These are phyloP conservation scores for Candida schatavii DNA, from an alignment of 805 yeast genomes.

Conservation along the genomic window DNA sequence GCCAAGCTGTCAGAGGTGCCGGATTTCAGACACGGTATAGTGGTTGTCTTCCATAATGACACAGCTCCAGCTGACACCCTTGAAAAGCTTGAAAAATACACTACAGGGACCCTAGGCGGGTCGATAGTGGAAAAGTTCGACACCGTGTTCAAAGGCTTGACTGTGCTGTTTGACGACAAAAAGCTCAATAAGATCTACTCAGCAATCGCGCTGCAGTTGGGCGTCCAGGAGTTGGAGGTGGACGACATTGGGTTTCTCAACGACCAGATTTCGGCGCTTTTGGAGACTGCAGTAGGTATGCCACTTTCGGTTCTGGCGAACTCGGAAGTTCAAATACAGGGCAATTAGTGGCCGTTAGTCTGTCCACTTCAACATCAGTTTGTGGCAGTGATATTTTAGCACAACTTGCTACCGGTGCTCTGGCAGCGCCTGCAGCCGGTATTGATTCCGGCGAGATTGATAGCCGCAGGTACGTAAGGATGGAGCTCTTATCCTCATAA, in stretches of 20 bases:
- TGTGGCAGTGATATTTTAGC: too few species aligned
- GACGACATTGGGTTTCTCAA: not conserved
- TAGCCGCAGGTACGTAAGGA: too few species aligned
- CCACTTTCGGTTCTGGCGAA: not conserved
- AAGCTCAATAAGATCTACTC: not conserved
- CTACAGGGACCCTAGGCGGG: not conserved
- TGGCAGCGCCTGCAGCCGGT: too few species aligned
- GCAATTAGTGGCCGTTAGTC: too few species aligned
- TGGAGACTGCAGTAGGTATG: not conserved
- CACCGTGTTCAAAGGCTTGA: slow-evolving; percentile 2
- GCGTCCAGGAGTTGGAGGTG: not conserved
- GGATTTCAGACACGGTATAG: slow-evolving; percentile 2
- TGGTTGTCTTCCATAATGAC: slow-evolving; percentile 1
- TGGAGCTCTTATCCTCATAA: too few species aligned
- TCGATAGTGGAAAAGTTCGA: not conserved
- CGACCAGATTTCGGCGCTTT: not conserved
- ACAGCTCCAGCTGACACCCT: not conserved
- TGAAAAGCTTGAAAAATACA: not conserved
- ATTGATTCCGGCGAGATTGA: too few species aligned
- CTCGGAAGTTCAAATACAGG: not conserved
- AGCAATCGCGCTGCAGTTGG: not conserved
- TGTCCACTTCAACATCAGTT: too few species aligned
- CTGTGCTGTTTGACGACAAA: not conserved
- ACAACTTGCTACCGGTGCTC: too few species aligned
- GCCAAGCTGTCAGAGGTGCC: not conserved